A percentile compares a stretch with the other conserved stretches of the same genome.
Evolutionary conservation across 805 yeast species (phyloP).

Genomic region (Saccharomycopsis microspora): DNA sequence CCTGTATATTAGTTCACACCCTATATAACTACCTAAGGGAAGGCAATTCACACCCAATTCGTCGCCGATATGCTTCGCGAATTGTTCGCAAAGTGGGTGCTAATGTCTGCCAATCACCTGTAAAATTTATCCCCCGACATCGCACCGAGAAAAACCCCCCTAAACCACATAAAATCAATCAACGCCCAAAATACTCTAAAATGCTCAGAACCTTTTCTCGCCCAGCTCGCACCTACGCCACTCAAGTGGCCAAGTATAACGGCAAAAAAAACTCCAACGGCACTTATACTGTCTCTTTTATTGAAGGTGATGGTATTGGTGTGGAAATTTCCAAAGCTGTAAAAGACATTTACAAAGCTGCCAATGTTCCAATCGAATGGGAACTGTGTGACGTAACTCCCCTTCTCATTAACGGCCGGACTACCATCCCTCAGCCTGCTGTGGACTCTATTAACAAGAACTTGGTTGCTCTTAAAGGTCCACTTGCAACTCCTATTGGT

Average conservation of each 20-base stretch:
- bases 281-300: conserved; percentile 85
- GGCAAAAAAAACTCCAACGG: conserved; percentile 64
- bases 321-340: conserved; percentile 91
- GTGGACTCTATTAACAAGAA: conserved; percentile 87
- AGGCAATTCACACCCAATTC: too few species aligned
- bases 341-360: conserved; percentile 86
- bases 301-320: conserved; percentile 99
- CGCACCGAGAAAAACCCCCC: background rate
- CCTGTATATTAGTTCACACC: too few species aligned
- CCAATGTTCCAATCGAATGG: conserved; percentile 94
- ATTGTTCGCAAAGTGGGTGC: too few species aligned
- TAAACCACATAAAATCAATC: background rate
- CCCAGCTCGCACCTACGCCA: conserved; percentile 22
- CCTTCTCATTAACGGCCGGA: conserved; percentile 78
- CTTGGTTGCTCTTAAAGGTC: conserved; percentile 95
- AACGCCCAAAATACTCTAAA: background rate
- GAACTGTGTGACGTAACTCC: conserved; percentile 96
- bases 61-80: too few species aligned
- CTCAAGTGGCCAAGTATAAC: conserved; percentile 52
- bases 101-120: too few species aligned
- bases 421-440: conserved; percentile 87
- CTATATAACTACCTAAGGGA: too few species aligned
- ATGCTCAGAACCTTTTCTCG: background rate
- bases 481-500: conserved; percentile 96
- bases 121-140: background rate